Base-by-base conservation (phyloP, 2,329 filamentous ascomycete genomes). In the Nannizziopsis arthrosporioides region DNA sequence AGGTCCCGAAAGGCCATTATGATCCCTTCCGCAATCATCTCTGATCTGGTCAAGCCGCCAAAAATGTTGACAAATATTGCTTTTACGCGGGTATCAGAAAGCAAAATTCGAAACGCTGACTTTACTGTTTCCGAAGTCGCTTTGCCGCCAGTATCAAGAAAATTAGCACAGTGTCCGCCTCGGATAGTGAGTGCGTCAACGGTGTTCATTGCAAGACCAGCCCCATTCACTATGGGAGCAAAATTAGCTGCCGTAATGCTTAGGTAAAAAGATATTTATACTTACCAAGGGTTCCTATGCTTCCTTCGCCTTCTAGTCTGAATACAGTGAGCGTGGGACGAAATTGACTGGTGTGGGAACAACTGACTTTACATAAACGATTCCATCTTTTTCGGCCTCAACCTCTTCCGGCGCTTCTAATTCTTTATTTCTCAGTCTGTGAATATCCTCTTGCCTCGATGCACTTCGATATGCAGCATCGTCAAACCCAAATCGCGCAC, bases 191-290 rank as follows among this genome's bases (percentile, higher is more conserved):
- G 76, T 0, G 84, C 83, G 62, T 94, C 88, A 51, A 89, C 80
- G 0, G 87, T 94, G 62, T 92, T 92, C 84, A 94, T 92, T 0
- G 87, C 87, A 1, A 94, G 75, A 0, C 88, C 88, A 0, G 89
- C 88, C 38, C 88, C 87, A 59, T 94, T 94, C 54, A 94, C 86
- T 54, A 54, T 46, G 22, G 40, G 27, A 27, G 22, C 32, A 8
- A 10, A 14, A 14, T 5, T 6, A 32, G n/a, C 6, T 4, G 51
- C 12, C 17, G 7, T 36, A n/a, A n/a, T 38, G 15, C 10, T n/a
- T n/a, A 4, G 31, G 15, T 19, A 18, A 38, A 2, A 5, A 19
- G 9, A 18, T 31, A n/a, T 6, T 36, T n/a, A 6, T 14, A 46
- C 54, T 54, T 62, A 70, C 68, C 68, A 9, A 93, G 71, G 0